These are phyloP conservation scores for Cystobasidium tubakii DNA, from an alignment of 768 basidiomycete genomes.

Conservation along the genomic window DNA sequence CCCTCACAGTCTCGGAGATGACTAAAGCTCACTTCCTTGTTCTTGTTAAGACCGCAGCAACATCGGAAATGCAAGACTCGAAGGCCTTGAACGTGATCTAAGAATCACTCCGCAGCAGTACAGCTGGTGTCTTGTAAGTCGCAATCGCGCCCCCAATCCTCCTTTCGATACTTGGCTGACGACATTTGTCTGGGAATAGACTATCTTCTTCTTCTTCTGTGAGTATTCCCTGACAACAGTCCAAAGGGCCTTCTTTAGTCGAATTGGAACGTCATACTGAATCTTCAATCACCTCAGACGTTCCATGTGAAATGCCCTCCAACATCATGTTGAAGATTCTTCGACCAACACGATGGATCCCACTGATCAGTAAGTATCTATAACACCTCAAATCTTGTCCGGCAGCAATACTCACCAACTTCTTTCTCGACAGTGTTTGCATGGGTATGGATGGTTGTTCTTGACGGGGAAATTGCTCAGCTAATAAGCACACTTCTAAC, in stretches of 20 bases:
- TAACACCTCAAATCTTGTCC: background rate
- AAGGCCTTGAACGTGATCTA: background rate
- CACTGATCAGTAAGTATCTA: background rate
- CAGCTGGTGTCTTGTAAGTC: background rate
- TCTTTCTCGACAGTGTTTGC: background rate
- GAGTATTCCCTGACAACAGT: background rate
- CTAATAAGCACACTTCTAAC: background rate
- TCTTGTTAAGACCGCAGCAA: background rate
- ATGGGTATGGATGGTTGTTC: background rate
- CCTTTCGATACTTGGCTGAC: too few species aligned
- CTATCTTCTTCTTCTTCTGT: constrained; percentile 16
- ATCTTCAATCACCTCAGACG: too few species aligned
- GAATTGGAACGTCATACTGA: background rate
- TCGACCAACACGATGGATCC: background rate
- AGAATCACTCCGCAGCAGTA: background rate
- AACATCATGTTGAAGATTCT: constrained; percentile 13
- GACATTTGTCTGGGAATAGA: too few species aligned
- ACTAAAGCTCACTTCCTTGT: too few species aligned
- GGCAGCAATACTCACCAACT: background rate
- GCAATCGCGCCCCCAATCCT: background rate
- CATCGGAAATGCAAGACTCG: constrained; percentile 3
- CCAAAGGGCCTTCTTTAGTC: too few species aligned
- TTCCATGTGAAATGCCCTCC: background rate
- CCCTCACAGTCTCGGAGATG: too few species aligned
- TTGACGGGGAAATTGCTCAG: background rate